These are phyloP conservation scores for Psilocybe mexicana DNA, from an alignment of 1,284 basidiomycete genomes.

Conservation along the genomic window DNA sequence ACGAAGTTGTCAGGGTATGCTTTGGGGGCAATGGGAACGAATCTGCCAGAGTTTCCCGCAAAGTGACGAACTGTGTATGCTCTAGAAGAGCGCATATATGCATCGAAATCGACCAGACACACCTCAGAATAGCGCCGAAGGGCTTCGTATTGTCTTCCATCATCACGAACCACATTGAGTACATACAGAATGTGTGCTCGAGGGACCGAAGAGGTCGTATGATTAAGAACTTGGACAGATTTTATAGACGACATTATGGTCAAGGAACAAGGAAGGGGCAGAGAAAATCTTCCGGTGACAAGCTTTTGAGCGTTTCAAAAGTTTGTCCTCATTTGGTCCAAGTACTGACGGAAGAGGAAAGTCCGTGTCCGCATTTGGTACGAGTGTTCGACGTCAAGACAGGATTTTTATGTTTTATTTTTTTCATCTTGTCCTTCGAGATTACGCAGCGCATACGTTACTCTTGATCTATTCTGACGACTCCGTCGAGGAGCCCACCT, in stretches of 20 bases:
- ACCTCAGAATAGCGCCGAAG: constrained; percentile 54
- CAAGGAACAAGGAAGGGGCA: neutral
- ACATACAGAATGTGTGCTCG: constrained; percentile 51
- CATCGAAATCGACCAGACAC: constrained; percentile 12
- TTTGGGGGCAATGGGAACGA: constrained; percentile 46
- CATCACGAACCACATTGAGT: constrained; percentile 35
- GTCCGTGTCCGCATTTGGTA: constrained; percentile 18
- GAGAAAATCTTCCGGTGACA: neutral
- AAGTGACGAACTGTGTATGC: constrained; percentile 18
- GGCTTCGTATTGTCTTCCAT: constrained; percentile 35
- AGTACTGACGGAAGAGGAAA: constrained; percentile 14
- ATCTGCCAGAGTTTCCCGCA: constrained; percentile 31
- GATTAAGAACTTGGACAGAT: constrained; percentile 36
- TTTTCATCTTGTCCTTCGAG: too few relatives aligned
- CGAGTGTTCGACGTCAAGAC: neutral
- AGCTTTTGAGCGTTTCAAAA: constrained; percentile 4
- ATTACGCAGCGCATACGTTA: too few relatives aligned
- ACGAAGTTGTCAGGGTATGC: constrained; percentile 41
- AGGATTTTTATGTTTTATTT: too few relatives aligned
- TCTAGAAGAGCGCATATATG: constrained; percentile 16
- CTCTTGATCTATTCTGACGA: too few relatives aligned
- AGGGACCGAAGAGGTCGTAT: constrained; percentile 51
- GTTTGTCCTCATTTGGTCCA: constrained; percentile 19
- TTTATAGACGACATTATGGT: constrained; percentile 17
- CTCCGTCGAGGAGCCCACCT: too few relatives aligned